phyloP scores from a whole-genome alignment of 371 early-diverging fungal species.

The Lichtheimia ramosa region DNA sequence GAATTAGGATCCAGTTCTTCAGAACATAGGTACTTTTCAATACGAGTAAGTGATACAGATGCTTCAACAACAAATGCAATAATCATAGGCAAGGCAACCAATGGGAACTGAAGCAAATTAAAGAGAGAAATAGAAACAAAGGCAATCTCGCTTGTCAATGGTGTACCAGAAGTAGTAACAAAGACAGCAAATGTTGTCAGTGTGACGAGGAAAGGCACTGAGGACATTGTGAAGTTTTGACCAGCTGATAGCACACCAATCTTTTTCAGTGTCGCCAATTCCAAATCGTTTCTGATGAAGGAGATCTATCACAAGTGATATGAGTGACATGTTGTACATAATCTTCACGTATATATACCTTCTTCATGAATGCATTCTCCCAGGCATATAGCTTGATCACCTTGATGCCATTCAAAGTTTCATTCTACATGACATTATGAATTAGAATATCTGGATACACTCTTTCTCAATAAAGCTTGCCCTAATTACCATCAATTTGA shows the following conservation, averaged over 20 bases:
- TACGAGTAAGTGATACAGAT: slow-evolving; percentile 78
- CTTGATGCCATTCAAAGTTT: slow-evolving; percentile 90
- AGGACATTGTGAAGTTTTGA: slow-evolving; percentile 70
- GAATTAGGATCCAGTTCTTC: slow-evolving; percentile 76
- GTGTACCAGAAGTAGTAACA: slow-evolving; percentile 51
- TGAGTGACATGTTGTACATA: background rate
- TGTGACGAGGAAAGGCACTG: slow-evolving; percentile 88
- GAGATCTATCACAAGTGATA: slow-evolving; percentile 38
- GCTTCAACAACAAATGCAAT: slow-evolving; percentile 81
- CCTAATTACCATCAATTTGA: slow-evolving; percentile 73
- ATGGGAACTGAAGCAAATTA: slow-evolving; percentile 92
- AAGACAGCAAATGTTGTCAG: slow-evolving; percentile 85
- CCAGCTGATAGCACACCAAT: slow-evolving; percentile 67
- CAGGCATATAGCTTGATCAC: slow-evolving; percentile 89
- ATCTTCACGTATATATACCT: slow-evolving; percentile 14
- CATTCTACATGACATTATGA: slow-evolving; percentile 47
- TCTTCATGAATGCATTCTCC: slow-evolving; percentile 68
- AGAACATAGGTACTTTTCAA: slow-evolving; percentile 73
- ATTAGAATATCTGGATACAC: no score
- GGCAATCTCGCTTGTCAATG: slow-evolving; percentile 75
- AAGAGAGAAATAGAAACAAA: slow-evolving; percentile 92
- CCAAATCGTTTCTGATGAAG: slow-evolving; percentile 74
- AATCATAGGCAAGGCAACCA: slow-evolving; percentile 63
- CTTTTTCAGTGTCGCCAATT: slow-evolving; percentile 75
- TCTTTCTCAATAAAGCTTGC: no score